Evolutionary conservation across 495 filamentous ascomycete species (phyloP).

Genomic region (Hypoxylon lienhwacheense): DNA sequence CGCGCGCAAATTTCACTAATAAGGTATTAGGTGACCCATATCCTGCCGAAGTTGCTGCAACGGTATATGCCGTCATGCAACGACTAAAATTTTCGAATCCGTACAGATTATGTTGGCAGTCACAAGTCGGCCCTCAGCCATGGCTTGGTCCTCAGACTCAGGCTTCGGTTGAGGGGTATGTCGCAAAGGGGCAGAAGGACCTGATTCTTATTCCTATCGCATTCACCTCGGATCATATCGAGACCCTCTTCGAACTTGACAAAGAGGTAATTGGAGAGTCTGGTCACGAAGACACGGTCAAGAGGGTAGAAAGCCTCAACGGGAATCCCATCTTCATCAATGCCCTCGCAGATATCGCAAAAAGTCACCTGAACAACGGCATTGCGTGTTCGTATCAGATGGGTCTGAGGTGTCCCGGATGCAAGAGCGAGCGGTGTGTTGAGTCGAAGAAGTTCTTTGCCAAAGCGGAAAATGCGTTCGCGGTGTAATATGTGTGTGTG

Average conservation of each 20-base stretch:
- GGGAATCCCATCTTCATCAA: slow-evolving; percentile 89
- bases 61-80: slow-evolving; percentile 94
- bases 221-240: slow-evolving; percentile 98
- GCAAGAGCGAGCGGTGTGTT: slow-evolving; percentile 84
- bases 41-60: slow-evolving; percentile 95
- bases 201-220: slow-evolving; percentile 93
- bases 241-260: slow-evolving; percentile 95
- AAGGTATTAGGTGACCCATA: slow-evolving; percentile 77
- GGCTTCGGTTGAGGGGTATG: slow-evolving; percentile 82
- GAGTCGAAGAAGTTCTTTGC: slow-evolving; percentile 93
- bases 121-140: slow-evolving; percentile 90
- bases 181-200: slow-evolving; percentile 88
- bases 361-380: slow-evolving; percentile 71
- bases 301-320: slow-evolving; percentile 91
- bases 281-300: slow-evolving; percentile 74
- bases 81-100: slow-evolving; percentile 81
- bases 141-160: slow-evolving; percentile 96
- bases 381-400: slow-evolving; percentile 75
- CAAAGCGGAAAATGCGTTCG: slow-evolving; percentile 46
- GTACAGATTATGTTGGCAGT: slow-evolving; percentile 96
- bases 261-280: slow-evolving; percentile 92
- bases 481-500: slow-evolving; percentile 8
- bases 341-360: slow-evolving; percentile 84
- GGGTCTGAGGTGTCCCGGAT: slow-evolving; percentile 89
- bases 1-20: slow-evolving; percentile 27